Percentiles rank a stretch among this genome's conserved stretches.
Conservation (phyloP, 345 rosid genomes). For the Bretschneidera sinensis region DNA sequence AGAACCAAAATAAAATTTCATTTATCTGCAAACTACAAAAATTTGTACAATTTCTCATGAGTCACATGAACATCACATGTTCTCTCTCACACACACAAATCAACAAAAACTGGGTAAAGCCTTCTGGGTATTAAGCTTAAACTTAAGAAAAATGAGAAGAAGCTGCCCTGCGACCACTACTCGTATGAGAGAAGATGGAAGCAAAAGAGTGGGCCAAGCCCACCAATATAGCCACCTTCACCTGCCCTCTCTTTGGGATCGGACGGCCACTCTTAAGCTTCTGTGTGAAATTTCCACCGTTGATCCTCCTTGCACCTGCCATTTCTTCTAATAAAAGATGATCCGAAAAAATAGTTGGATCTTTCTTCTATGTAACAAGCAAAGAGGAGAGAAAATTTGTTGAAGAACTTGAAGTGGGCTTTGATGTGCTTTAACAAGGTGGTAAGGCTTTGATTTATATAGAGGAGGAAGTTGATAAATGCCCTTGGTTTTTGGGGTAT, state of each 20-base stretch:
- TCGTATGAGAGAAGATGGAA: conserved; percentile 41
- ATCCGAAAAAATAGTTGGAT: not conserved
- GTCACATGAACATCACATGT: conserved; percentile 12
- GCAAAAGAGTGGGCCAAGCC: conserved; percentile 54
- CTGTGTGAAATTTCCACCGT: conserved; percentile 25
- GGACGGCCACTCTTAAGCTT: conserved; percentile 39
- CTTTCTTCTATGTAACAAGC: not conserved
- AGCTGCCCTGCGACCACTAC: conserved; percentile 18
- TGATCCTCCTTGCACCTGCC: conserved; percentile 35
- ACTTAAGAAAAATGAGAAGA: conserved; percentile 28
- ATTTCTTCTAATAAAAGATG: conserved; percentile 11
- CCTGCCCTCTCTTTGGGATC: conserved; percentile 71
- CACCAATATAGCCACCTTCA: conserved; percentile 59
- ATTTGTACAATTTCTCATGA: conserved; percentile 8
- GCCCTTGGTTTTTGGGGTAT: not conserved
- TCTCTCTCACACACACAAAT: not conserved
- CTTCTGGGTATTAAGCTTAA: not conserved
- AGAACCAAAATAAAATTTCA: not conserved
- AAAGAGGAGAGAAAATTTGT: not conserved
- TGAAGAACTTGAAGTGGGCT: not conserved
- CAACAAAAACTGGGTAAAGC: not conserved
- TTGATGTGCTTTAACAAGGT: no score
- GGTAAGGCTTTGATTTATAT: no score
- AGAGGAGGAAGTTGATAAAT: not conserved
- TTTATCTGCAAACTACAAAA: conserved; percentile 6